phyloP scores from a whole-genome alignment of 2,329 filamentous ascomycete species.

The Chaetomiaceae sp. region DNA sequence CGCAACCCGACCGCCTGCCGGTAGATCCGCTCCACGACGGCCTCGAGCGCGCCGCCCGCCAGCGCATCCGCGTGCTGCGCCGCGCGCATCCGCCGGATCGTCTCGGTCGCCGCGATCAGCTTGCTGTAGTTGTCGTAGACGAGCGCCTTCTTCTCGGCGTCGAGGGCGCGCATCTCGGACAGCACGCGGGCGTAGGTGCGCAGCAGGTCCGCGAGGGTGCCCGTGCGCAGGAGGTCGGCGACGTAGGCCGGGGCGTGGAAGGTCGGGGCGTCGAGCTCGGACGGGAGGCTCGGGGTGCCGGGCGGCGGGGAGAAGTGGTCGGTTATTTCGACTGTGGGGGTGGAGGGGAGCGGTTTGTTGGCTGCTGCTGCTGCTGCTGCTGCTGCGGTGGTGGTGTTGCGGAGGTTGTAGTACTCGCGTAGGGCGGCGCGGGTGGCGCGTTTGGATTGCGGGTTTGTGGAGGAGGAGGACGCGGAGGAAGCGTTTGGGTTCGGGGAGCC shows the following conservation, averaged over 20 bases:
- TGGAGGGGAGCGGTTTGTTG: constrained; percentile 36
- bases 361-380: too few relatives aligned
- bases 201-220: constrained; percentile 64
- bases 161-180: constrained; percentile 79
- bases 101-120: constrained; percentile 92
- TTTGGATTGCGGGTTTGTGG: constrained; percentile 31
- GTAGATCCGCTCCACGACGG: constrained; percentile 71
- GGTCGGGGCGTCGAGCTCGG: constrained; percentile 67
- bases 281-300: too few relatives aligned
- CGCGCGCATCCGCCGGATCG: constrained; percentile 73
- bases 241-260: constrained; percentile 74
- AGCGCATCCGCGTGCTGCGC: constrained; percentile 58
- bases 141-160: constrained; percentile 92
- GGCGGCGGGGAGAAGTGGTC: too few relatives aligned
- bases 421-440: constrained; percentile 77
- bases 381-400: not conserved
- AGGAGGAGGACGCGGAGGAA: constrained; percentile 3
- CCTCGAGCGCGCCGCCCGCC: constrained; percentile 64
- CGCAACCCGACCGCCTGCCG: constrained; percentile 54
- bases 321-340: constrained; percentile 43
- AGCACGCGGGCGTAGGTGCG: constrained; percentile 66
- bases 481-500: constrained; percentile 48
- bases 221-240: constrained; percentile 53
- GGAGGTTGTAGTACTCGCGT: constrained; percentile 89
- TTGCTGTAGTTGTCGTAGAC: constrained; percentile 99